A percentile compares a stretch with the other conserved stretches of the same genome.
phyloP scores from a whole-genome alignment of 108 stramenopile genomes.

The Nannochloropsis salina region DNA sequence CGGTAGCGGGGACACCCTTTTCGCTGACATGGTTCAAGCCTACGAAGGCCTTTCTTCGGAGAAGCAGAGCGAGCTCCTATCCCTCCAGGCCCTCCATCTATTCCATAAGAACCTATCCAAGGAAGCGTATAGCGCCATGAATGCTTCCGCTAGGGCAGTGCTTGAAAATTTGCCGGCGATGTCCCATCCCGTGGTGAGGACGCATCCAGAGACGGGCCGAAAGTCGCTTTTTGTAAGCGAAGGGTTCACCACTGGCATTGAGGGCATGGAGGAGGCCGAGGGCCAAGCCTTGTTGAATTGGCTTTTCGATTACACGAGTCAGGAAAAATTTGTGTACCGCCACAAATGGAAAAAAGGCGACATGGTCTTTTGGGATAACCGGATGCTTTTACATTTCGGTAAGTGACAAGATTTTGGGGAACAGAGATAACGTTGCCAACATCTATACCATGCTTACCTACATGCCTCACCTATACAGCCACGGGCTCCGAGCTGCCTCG shows the following conservation, averaged over 20 bases:
- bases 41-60: background rate
- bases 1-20: background rate
- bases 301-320: background rate
- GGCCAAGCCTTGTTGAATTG: background rate
- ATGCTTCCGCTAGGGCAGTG: background rate
- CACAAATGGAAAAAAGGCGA: slow-evolving; percentile 14
- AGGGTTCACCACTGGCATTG: background rate
- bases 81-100: background rate
- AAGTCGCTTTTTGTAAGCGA: slow-evolving; percentile 13
- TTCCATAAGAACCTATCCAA: background rate
- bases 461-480: background rate
- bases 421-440: background rate
- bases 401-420: background rate
- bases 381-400: background rate
- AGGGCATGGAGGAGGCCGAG: background rate
- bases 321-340: background rate
- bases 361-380: slow-evolving; percentile 7
- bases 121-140: background rate
- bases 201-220: background rate
- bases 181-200: background rate
- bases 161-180: background rate
- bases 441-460: background rate
- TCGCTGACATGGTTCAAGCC: background rate
- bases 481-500: background rate
- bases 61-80: background rate